phyloP scores from a whole-genome alignment of 2,329 filamentous ascomycete genomes.

The Passalora sequoiae region DNA sequence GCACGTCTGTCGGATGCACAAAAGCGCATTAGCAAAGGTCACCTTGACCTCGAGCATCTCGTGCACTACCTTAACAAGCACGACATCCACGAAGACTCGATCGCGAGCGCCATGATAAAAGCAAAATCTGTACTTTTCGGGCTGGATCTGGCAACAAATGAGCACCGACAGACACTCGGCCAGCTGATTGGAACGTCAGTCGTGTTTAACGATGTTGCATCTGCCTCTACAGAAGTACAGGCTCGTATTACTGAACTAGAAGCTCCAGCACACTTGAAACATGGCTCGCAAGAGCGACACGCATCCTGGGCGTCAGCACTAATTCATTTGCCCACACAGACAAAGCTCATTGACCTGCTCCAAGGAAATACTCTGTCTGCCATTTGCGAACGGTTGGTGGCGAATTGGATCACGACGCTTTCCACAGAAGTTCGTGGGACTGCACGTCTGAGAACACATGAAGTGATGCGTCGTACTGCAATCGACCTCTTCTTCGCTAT shows the following conservation, averaged over 20 bases:
- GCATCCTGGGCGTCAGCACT: too few relatives aligned
- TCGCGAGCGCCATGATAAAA: background rate
- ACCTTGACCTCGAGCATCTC: background rate
- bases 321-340: too few relatives aligned
- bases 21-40: too few relatives aligned
- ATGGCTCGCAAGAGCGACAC: too few relatives aligned
- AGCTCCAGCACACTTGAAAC: too few relatives aligned
- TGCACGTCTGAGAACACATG: constrained; percentile 30
- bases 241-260: background rate
- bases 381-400: constrained; percentile 24
- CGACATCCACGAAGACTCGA: background rate
- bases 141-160: background rate
- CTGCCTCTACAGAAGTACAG: background rate
- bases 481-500: constrained; percentile 37
- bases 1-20: too few relatives aligned
- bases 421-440: constrained; percentile 22
- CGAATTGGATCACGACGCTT: constrained; percentile 25
- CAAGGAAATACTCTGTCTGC: constrained; percentile 4
- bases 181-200: background rate
- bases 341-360: too few relatives aligned
- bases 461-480: constrained; percentile 28
- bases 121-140: background rate
- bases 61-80: background rate
- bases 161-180: background rate
- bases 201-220: background rate